Base-by-base conservation (phyloP, 1,139 yeast species). In the Magnusiomyces ingens region DNA sequence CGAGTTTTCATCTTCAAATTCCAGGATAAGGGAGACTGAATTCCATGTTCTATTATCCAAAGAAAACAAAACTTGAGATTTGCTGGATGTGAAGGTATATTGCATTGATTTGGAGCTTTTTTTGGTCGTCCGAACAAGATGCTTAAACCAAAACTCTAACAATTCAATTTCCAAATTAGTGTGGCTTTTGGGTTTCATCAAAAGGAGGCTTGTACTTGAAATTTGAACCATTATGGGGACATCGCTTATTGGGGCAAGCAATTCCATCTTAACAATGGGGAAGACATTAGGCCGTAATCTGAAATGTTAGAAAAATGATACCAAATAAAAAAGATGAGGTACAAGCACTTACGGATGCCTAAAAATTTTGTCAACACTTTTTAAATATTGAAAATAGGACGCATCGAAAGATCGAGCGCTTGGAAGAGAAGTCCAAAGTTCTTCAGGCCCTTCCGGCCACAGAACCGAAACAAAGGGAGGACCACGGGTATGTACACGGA, bases 381-480 rank as follows among this genome's bases (percentile, higher is more conserved):
- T 40, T 2, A 49, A n/a, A 21, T 55, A 55, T 0, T 29, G 18
- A 12, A 52, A 22, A 22, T 49, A 52, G 15, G 29, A 44, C 15
- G 36, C 42, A 4, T 50, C 15, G 8, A 48, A 48, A n/a, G 50
- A 52, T 13, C 32, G 49, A 12, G 45, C 17, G 10, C 18, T 43
- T 1, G 57, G 57, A 10, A 55, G 50, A 11, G 36, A 18, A 13
- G 45, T 15, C 55, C 55, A 55, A 3, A 52, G 48, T 13, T 19
- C 35, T 3, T 15, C 18, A 18, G 57, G 53, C 2, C 45, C 37
- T 2, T 52, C 41, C 17, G 41, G 44, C 42, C 53, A 55, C 2
- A 52, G 15, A 11, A 40, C 48, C 2, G 53, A 26, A 17, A 55
- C 41, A 29, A 55, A 55, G 1, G 57, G 53, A 3, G 43, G 50